Base-by-base conservation (phyloP, 257 asterid species). In the Penstemon newberryi region DNA sequence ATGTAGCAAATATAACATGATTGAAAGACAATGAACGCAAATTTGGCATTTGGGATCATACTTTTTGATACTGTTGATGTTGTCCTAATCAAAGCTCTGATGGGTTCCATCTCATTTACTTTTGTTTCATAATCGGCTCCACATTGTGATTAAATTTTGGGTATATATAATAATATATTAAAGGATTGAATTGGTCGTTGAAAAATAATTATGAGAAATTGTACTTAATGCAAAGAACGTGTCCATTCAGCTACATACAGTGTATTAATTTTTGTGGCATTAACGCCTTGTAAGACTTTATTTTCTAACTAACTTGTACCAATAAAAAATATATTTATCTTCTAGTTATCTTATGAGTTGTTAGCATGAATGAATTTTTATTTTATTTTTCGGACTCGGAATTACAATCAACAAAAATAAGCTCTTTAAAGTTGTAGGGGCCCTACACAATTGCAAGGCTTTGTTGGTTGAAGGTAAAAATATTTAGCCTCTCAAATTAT, bases 241-340 rank as follows among this genome's bases (percentile, higher is more conserved):
- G 76, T 46, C 8, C 12, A 1, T 7, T 6, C 3, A 7, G 12
- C 70, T 40, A 75, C 49, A 75, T 70, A 46, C 76, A 75, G 9
- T 75, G 80, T 70, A 75, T 62, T 39, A 61, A 8, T 44, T 73
- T 56, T 58, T 13, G 39, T 47, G 54, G 56, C 44, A 72, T 56
- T 63, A 37, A 61, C 63, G 36, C 52, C 53, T 56, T 37, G 3
- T 3, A 36, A 41, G 45, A 38, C 61, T 57, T 72, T 55, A 38
- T 70, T 37, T 19, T 60, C 33, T 25, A 25, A 25, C 13, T 70
- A 46, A 51, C 69, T 52, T 66, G 43, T 66, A 18, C 25, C 9
- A 66, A 46, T 15, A 65, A 65, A 65, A 51, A 47, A 39, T 25
- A 5, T 49, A 49, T 65, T 49, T 66, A 66, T 66, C 44, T 9